A percentile compares a stretch with the other conserved stretches of the same genome.
These are phyloP conservation scores for Volvox carteri DNA, from an alignment of 163 green algal species.

Conservation along the genomic window DNA sequence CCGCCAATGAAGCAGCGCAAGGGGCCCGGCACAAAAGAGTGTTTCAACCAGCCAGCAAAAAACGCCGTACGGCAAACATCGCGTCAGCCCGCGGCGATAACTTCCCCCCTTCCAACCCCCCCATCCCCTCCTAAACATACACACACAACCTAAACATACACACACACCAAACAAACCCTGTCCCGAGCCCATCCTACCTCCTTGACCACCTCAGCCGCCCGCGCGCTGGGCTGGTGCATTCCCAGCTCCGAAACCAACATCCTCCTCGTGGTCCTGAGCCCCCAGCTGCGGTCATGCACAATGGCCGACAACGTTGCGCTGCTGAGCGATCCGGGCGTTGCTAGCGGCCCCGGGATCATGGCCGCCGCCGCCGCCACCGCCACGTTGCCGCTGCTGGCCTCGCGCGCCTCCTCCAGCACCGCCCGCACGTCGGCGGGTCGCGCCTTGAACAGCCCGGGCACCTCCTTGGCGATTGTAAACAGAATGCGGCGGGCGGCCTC, in stretches of 20 bases:
- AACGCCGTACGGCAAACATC: too few relatives aligned
- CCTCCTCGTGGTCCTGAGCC: not conserved
- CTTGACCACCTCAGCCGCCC: constrained; percentile 14
- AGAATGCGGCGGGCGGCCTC: constrained; percentile 86
- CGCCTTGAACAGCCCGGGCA: not conserved
- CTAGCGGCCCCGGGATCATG: constrained; percentile 51
- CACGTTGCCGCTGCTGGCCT: not conserved
- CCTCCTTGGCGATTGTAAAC: constrained; percentile 64
- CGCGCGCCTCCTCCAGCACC: not conserved
- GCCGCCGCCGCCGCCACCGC: constrained; percentile 49
- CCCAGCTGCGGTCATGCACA: constrained; percentile 71
- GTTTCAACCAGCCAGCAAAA: too few relatives aligned
- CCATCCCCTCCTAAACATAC: too few relatives aligned
- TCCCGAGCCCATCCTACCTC: too few relatives aligned
- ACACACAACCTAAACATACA: too few relatives aligned
- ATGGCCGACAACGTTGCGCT: constrained; percentile 67
- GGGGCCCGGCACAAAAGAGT: too few relatives aligned
- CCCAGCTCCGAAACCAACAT: constrained; percentile 39
- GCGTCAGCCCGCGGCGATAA: too few relatives aligned
- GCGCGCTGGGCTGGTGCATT: constrained; percentile 2
- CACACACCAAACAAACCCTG: too few relatives aligned
- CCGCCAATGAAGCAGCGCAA: too few relatives aligned
- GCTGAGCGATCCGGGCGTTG: constrained; percentile 51
- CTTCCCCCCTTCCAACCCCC: too few relatives aligned
- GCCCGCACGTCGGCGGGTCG: not conserved